A percentile compares a stretch with the other conserved stretches of the same genome.
Evolutionary conservation across 805 yeast species (phyloP).

Genomic region (Lipomyces starkeyi): DNA sequence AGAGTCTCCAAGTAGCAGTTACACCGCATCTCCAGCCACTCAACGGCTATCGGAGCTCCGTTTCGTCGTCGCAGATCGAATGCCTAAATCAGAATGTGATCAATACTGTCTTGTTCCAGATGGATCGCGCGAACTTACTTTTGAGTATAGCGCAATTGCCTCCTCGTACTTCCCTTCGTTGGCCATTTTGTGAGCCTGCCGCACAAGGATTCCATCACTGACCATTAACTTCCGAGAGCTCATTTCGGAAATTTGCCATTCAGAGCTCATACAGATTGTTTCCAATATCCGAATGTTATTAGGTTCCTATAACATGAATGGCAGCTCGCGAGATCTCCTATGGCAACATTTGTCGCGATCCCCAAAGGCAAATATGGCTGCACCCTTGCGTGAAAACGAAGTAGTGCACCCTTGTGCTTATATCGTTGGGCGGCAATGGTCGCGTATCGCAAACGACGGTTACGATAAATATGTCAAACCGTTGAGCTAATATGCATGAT

Average conservation of each 20-base stretch:
- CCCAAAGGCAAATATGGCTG: too few species aligned
- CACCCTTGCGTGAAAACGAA: too few species aligned
- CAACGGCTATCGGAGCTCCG: background rate
- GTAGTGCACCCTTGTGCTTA: too few species aligned
- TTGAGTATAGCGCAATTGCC: background rate
- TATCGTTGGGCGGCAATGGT: too few species aligned
- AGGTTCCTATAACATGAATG: background rate
- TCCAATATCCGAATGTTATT: background rate
- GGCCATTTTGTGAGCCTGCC: background rate
- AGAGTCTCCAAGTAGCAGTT: background rate
- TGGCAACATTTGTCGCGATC: background rate
- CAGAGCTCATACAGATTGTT: background rate
- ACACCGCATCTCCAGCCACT: slow-evolving; percentile 2
- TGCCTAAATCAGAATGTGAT: background rate
- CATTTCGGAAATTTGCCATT: background rate
- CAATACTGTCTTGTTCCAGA: background rate
- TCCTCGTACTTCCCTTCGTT: slow-evolving; percentile 1
- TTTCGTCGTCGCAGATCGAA: slow-evolving; percentile 4
- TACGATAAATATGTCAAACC: too few species aligned
- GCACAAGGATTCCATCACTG: background rate
- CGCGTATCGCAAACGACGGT: too few species aligned
- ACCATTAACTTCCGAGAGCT: background rate
- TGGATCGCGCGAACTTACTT: background rate
- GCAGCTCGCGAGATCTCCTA: background rate
- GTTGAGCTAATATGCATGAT: too few species aligned